These are phyloP conservation scores for Pythium insidiosum DNA, from an alignment of 352 stramenopile species.

Conservation along the genomic window DNA sequence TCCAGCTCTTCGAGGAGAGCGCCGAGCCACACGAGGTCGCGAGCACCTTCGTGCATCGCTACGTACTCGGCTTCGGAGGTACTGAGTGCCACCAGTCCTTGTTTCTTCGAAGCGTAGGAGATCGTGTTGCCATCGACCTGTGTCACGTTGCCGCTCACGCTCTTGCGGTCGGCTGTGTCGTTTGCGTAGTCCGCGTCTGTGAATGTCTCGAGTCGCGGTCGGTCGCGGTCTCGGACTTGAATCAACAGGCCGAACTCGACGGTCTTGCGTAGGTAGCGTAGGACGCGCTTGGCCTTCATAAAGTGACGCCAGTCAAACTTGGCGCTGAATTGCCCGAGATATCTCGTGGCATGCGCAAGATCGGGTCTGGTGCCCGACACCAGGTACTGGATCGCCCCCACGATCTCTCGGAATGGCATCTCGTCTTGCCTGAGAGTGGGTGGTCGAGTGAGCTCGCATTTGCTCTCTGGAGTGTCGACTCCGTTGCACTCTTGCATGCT, in stretches of 20 bases:
- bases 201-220: conserved; percentile 1
- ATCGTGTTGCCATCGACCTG: conserved; percentile 14
- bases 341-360: conserved; percentile 9
- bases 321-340: conserved; percentile 6
- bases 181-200: conserved; percentile 22
- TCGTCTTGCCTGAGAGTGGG: not conserved
- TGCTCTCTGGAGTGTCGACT: not conserved
- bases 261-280: conserved; percentile 4
- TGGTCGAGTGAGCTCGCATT: not conserved
- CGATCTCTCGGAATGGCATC: conserved; percentile 2
- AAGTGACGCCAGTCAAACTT: conserved; percentile 1
- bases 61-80: conserved; percentile 22
- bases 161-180: conserved; percentile 8
- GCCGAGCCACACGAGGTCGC: conserved; percentile 15
- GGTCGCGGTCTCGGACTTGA: not conserved
- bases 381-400: conserved; percentile 6
- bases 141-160: conserved; percentile 17
- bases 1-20: conserved; percentile 11
- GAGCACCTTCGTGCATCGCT: conserved; percentile 11
- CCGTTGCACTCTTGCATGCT: conserved; percentile 2
- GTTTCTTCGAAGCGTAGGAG: conserved; percentile 18
- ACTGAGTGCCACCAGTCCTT: conserved; percentile 17
- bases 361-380: conserved; percentile 14
- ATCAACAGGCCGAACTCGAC: not conserved
- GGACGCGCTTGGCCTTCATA: conserved; percentile 3